Evolutionary conservation across 148 eudicot species (phyloP).

Genomic region (Chenopodium suecicum): DNA sequence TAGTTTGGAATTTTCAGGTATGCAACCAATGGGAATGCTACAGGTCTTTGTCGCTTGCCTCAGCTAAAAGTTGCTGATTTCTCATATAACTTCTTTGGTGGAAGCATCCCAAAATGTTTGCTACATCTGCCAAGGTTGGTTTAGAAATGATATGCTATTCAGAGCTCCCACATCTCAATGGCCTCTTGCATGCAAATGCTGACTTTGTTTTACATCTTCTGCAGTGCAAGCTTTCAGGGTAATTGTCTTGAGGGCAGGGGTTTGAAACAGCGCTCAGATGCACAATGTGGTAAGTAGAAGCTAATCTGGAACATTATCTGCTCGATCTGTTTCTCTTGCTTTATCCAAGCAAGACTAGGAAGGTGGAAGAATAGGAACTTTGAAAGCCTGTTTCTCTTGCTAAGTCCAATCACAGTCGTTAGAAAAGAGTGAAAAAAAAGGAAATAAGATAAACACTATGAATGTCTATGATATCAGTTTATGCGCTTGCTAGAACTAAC

Average conservation of each 20-base stretch:
- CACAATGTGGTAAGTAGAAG: constrained; percentile 69
- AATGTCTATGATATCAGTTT: neutral
- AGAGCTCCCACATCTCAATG: neutral
- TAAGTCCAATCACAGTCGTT: too few species aligned
- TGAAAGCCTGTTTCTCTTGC: neutral
- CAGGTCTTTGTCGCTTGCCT: constrained; percentile 75
- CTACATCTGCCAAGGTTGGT: constrained; percentile 71
- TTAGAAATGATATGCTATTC: neutral
- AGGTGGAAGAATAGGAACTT: neutral
- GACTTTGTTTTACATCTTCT: constrained; percentile 2
- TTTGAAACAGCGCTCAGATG: constrained; percentile 59
- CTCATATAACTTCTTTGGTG: constrained; percentile 72
- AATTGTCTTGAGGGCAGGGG: constrained; percentile 78
- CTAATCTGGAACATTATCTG: neutral
- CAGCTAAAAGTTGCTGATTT: constrained; percentile 75
- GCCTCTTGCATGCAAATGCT: neutral
- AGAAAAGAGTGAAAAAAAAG: neutral
- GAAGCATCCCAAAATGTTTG: constrained; percentile 82
- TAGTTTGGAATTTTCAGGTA: constrained; percentile 47
- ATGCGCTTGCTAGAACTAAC: neutral
- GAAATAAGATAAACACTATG: neutral
- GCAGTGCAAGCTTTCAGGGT: constrained; percentile 82
- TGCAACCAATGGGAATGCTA: constrained; percentile 40
- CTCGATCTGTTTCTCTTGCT: neutral
- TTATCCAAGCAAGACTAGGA: neutral